Evolutionary conservation across 169 alveolate genomes (phyloP).

Genomic region (Neospora caninum): DNA sequence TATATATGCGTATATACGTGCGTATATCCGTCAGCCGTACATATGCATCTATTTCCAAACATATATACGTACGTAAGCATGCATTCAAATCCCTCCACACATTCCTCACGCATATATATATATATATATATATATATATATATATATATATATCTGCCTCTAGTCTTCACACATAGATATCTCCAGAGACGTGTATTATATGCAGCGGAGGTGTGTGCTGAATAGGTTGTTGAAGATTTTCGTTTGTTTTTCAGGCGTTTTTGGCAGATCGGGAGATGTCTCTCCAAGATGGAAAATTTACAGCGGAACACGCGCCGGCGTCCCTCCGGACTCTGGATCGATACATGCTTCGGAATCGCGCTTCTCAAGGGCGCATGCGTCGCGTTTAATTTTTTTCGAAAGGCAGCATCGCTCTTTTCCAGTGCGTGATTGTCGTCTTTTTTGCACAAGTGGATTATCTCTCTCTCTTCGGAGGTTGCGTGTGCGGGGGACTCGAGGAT

Average conservation of each 20-base stretch:
- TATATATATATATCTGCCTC: not conserved
- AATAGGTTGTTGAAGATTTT: too few species aligned
- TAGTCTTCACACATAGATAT: too few species aligned
- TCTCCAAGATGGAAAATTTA: constrained; percentile 20
- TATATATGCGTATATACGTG: not conserved
- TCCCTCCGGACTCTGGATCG: not conserved
- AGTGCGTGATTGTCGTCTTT: too few species aligned
- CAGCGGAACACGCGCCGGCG: constrained; percentile 19
- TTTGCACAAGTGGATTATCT: too few species aligned
- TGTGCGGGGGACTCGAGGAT: too few species aligned
- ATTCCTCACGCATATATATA: too few species aligned
- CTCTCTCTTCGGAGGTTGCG: too few species aligned
- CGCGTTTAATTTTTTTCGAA: not conserved
- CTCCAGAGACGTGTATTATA: too few species aligned
- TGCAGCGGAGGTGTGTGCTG: too few species aligned
- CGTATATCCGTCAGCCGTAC: not conserved
- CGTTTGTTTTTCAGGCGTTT: not conserved
- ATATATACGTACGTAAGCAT: too few species aligned
- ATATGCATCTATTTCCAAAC: not conserved
- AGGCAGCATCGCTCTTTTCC: too few species aligned
- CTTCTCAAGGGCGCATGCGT: not conserved
- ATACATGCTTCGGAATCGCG: not conserved
- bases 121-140: not conserved
- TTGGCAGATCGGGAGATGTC: constrained; percentile 23
- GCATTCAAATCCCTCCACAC: too few species aligned